phyloP scores from a whole-genome alignment of 345 rosid species.

The Euclidium syriacum region DNA sequence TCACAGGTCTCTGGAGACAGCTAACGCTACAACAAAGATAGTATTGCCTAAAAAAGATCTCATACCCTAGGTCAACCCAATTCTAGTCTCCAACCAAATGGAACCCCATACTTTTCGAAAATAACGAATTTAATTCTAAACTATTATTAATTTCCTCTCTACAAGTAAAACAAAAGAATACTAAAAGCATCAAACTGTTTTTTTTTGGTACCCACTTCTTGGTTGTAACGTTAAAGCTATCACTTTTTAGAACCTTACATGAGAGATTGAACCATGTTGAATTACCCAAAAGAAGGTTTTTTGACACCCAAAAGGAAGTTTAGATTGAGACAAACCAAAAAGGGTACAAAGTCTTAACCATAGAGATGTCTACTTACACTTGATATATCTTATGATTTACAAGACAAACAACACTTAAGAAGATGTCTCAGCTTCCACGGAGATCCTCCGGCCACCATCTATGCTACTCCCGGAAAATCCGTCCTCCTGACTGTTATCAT shows the following conservation, averaged over 20 bases:
- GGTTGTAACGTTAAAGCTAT: no score
- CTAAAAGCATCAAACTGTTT: no score
- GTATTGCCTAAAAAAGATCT: conserved; percentile 12
- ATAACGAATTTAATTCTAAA: no score
- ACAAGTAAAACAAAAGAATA: neutral
- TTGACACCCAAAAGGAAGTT: neutral
- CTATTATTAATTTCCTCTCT: neutral
- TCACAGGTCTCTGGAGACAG: conserved; percentile 32
- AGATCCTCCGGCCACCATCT: conserved; percentile 1
- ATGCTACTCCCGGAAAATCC: conserved; percentile 10
- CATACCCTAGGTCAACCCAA: conserved; percentile 20
- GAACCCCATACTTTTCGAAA: no score
- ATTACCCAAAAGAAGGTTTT: no score
- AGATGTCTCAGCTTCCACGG: conserved; percentile 15
- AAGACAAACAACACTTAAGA: conserved; percentile 12
- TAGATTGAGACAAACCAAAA: neutral
- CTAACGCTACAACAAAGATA: conserved; percentile 1
- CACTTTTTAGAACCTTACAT: neutral
- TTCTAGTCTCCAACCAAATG: neutral
- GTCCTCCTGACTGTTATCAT: conserved; percentile 20
- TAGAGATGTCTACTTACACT: conserved; percentile 16
- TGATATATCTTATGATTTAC: neutral
- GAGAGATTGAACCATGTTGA: neutral
- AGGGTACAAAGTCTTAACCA: neutral
- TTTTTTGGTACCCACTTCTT: no score